Evolutionary conservation across 371 early-diverging fungal species (phyloP).

Genomic region (Haplosporangium sp.): DNA sequence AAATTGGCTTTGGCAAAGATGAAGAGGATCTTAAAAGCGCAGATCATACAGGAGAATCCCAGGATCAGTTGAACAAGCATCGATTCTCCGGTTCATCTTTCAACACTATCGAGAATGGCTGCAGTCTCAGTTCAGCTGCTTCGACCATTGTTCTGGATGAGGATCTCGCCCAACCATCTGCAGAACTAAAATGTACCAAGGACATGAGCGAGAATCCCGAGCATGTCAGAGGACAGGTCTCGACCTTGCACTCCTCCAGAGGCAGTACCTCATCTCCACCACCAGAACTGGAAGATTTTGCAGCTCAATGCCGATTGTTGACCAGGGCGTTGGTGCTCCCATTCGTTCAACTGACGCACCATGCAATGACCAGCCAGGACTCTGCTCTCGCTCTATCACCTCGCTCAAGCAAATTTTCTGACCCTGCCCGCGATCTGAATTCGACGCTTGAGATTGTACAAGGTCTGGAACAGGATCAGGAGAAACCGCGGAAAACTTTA

Average conservation of each 20-base stretch:
- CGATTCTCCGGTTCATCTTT: background rate
- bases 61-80: background rate
- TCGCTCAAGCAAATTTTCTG: constrained; percentile 18
- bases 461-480: background rate
- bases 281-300: constrained; percentile 57
- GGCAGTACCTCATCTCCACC: constrained; percentile 18
- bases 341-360: constrained; percentile 56
- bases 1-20: constrained; percentile 31
- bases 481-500: background rate
- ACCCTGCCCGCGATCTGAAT: constrained; percentile 15
- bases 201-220: no score
- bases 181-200: background rate
- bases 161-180: background rate
- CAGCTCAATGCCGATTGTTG: constrained; percentile 56
- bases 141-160: background rate
- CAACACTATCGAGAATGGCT: background rate
- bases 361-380: constrained; percentile 58
- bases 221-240: background rate
- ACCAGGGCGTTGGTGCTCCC: constrained; percentile 55
- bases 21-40: background rate
- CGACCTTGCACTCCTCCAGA: constrained; percentile 5
- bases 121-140: background rate
- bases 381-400: constrained; percentile 42
- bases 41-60: constrained; percentile 1
- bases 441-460: constrained; percentile 22